Conservation (phyloP, 192 early-diverging fungal species). For the Cetraspora pellucida region DNA sequence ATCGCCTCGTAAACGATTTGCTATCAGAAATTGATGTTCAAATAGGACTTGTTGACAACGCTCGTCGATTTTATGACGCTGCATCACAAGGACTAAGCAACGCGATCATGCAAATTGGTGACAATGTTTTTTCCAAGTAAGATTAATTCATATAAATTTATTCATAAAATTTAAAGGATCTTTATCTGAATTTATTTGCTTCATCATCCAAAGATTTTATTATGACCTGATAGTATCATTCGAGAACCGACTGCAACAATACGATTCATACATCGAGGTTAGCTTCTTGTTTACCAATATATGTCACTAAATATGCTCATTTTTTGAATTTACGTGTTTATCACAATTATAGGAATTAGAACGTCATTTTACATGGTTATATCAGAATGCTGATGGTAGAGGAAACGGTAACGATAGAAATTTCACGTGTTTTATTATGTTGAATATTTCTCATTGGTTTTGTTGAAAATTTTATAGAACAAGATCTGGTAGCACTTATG, state of each 20-base stretch:
- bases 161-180: neutral
- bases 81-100: conserved; percentile 1
- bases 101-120: neutral
- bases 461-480: neutral
- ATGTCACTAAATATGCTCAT: neutral
- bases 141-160: neutral
- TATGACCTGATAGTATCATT: conserved; percentile 19
- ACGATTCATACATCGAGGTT: conserved; percentile 20
- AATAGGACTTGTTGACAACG: neutral
- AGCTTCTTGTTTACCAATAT: neutral
- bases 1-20: neutral
- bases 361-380: conserved; percentile 16
- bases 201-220: conserved; percentile 16
- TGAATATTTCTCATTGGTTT: neutral
- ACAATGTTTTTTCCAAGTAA: conserved; percentile 12
- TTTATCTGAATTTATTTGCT: neutral
- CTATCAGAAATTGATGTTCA: neutral
- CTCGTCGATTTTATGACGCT: conserved; percentile 21
- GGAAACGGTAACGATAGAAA: neutral
- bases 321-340: neutral
- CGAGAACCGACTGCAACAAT: conserved; percentile 23
- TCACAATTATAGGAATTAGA: conserved; percentile 23
- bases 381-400: neutral
- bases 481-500: neutral
- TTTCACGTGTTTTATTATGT: neutral